Base-by-base conservation (phyloP, 2,329 filamentous ascomycete species). In the Septoria linicola region DNA sequence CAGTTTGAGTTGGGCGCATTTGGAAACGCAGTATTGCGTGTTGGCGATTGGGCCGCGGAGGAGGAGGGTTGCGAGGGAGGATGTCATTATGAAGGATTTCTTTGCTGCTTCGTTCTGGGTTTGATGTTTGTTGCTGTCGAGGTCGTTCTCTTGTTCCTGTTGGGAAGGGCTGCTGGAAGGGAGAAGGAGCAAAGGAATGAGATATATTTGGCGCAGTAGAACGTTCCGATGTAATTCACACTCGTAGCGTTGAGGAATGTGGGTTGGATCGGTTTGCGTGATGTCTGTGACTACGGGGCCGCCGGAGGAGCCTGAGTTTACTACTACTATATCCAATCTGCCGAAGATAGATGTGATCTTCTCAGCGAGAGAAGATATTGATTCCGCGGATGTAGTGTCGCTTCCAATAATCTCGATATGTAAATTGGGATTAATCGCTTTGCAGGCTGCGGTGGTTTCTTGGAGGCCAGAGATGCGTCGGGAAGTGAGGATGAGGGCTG, bases 31-130 rank as follows among this genome's bases (percentile, higher is more conserved):
- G 54, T 72, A 72, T 25, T 66, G 66, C 13, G 65, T 59, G 53
- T 72, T 75, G 1, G 70, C 73, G 41, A 73, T 69, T 4, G 67
- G 63, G 0, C 72, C 73, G 5, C 63, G 60, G 2, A 69, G 63
- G 3, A 73, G 70, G 8, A 61, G 19, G 2, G 53, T 37, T 1
- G 58, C 62, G 62, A 68, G 4, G 59, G 64, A 16, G 65, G 67
- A 51, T 68, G 71, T 64, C 1, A 59, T 63, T 19, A 72, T 63
- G 49, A 72, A 70, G 2, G 60, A 54, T 42, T 61, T 66, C 1
- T 59, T 60, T 8, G n/a, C n/a, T n/a, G n/a, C n/a, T n/a, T n/a
- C n/a, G n/a, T n/a, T n/a, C n/a, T n/a, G n/a, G n/a, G n/a, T n/a
- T n/a, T n/a, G n/a, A n/a, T n/a, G n/a, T n/a, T n/a, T n/a, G n/a